These are phyloP conservation scores for Debaryomyces sp. DNA, from an alignment of 1,139 yeast genomes.

Conservation along the genomic window DNA sequence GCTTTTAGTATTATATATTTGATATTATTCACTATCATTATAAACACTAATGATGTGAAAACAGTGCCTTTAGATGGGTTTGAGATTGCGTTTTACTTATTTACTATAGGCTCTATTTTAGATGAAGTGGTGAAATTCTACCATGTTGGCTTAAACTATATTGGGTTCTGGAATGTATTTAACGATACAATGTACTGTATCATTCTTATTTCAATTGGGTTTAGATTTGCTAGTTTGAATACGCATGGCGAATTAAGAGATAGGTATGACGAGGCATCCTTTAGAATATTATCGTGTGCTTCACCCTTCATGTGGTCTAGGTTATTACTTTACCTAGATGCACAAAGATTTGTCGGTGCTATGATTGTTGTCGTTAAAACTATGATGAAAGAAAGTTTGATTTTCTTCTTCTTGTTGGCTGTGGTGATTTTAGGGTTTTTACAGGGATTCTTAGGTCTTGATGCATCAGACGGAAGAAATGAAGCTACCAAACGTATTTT, in stretches of 20 bases:
- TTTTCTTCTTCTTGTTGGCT: slow-evolving; percentile 73
- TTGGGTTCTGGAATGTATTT: slow-evolving; percentile 81
- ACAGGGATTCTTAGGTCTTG: slow-evolving; percentile 86
- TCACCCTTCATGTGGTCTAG: slow-evolving; percentile 91
- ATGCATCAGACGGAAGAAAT: slow-evolving; percentile 81
- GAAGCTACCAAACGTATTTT: slow-evolving; percentile 72
- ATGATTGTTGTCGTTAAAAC: slow-evolving; percentile 84
- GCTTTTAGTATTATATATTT: slow-evolving; percentile 68
- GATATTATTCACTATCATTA: slow-evolving; percentile 61
- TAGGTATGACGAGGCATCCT: slow-evolving; percentile 64
- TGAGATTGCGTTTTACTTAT: slow-evolving; percentile 63
- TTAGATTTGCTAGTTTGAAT: slow-evolving; percentile 57
- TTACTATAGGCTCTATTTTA: slow-evolving; percentile 64
- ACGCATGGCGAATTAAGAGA: slow-evolving; percentile 30
- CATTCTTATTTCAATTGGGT: slow-evolving; percentile 52
- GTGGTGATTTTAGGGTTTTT: slow-evolving; percentile 78
- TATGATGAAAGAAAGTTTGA: slow-evolving; percentile 82
- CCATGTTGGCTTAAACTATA: slow-evolving; percentile 71
- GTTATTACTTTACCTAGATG: slow-evolving; percentile 72
- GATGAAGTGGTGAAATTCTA: slow-evolving; percentile 75
- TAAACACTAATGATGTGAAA: slow-evolving; percentile 50
- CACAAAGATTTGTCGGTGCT: slow-evolving; percentile 82
- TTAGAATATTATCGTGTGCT: slow-evolving; percentile 73
- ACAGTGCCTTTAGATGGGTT: slow-evolving; percentile 36
- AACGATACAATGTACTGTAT: slow-evolving; percentile 70